phyloP scores from a whole-genome alignment of 2,329 filamentous ascomycete species.

The Sarocladium brachiariae region DNA sequence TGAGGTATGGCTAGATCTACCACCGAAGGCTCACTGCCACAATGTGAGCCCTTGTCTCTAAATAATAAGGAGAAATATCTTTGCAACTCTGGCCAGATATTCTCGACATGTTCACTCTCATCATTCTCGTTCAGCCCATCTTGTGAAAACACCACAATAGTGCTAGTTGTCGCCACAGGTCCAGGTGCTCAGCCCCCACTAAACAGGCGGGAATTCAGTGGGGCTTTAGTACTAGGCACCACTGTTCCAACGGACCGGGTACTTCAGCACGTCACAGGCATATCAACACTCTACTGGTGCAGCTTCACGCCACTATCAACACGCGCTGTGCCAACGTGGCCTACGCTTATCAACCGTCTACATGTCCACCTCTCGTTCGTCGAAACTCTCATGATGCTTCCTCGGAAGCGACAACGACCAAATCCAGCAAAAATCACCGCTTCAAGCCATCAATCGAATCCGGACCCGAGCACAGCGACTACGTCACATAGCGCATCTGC shows the following conservation, averaged over 20 bases:
- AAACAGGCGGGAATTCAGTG: not conserved
- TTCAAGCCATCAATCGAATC: not conserved
- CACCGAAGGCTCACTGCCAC: too few relatives aligned
- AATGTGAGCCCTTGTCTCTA: too few relatives aligned
- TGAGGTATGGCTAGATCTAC: too few relatives aligned
- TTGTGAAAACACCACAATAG: too few relatives aligned
- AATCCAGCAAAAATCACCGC: slow-evolving; percentile 6
- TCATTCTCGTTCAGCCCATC: too few relatives aligned
- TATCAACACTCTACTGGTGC: not conserved
- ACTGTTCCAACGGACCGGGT: not conserved
- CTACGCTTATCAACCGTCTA: not conserved
- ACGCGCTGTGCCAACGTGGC: slow-evolving; percentile 3
- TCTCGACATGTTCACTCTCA: too few relatives aligned
- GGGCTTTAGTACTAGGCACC: not conserved
- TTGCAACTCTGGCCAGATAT: too few relatives aligned
- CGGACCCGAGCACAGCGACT: not conserved
- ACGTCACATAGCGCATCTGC: slow-evolving; percentile 1
- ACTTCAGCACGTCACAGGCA: slow-evolving; percentile 3
- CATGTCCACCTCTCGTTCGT: not conserved
- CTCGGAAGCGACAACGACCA: slow-evolving; percentile 11
- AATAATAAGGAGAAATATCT: too few relatives aligned
- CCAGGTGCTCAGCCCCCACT: not conserved
- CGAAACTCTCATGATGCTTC: slow-evolving; percentile 10
- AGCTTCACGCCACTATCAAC: slow-evolving; percentile 3
- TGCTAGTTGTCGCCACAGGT: too few relatives aligned